Evolutionary conservation across 1,139 yeast genomes (phyloP).

Genomic region (Debaryomyces psychrophilus): DNA sequence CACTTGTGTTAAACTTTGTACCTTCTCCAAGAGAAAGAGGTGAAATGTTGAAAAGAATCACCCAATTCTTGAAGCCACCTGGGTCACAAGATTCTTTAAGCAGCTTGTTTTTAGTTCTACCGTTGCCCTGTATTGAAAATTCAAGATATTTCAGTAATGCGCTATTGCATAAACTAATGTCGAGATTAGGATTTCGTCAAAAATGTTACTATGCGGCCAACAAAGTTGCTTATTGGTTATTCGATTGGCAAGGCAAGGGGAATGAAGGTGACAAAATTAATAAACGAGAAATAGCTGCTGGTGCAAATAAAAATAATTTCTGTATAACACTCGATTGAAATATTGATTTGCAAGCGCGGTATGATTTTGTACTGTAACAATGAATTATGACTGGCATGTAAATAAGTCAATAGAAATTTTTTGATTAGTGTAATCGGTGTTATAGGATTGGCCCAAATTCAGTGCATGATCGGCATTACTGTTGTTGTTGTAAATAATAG

Average conservation of each 20-base stretch:
- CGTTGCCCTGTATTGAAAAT: conserved; percentile 81
- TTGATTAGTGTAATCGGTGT: no score
- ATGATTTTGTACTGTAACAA: background rate
- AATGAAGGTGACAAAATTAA: conserved; percentile 20
- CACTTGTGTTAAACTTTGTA: conserved; percentile 86
- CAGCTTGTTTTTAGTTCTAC: conserved; percentile 75
- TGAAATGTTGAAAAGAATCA: conserved; percentile 67
- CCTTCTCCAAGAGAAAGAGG: conserved; percentile 75
- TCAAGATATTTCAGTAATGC: conserved; percentile 72
- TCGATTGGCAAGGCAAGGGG: conserved; percentile 46
- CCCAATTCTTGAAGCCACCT: conserved; percentile 54
- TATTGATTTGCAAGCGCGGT: background rate
- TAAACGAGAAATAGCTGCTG: conserved; percentile 55
- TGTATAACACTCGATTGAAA: conserved; percentile 38
- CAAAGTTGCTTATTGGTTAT: conserved; percentile 81
- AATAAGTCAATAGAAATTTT: no score
- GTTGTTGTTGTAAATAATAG: no score
- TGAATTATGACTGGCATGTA: no score
- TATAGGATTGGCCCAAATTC: no score
- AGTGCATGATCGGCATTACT: no score
- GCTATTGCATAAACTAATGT: conserved; percentile 51
- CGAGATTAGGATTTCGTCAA: conserved; percentile 57
- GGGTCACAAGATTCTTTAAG: conserved; percentile 21
- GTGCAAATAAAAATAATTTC: conserved; percentile 66
- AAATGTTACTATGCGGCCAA: conserved; percentile 58